Percentiles rank a stretch among this genome's conserved stretches.
phyloP scores from a whole-genome alignment of 768 basidiomycete species.

The Naematelia aurantialba region DNA sequence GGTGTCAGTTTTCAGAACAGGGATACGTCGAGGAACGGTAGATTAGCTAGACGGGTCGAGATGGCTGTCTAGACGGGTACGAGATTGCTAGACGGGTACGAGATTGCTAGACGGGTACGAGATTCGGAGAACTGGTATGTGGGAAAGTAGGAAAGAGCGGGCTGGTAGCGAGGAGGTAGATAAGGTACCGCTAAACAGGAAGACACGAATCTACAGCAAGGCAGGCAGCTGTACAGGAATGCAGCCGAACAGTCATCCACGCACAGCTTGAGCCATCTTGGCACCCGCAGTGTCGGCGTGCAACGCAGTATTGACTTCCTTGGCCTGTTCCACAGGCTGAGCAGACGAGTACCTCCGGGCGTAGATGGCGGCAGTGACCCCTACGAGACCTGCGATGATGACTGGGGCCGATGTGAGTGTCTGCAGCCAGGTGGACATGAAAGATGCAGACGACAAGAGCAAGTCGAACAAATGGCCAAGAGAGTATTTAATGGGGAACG shows the following conservation, averaged over 20 bases:
- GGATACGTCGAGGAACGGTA: no score
- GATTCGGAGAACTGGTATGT: not conserved
- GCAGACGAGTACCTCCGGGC: conserved; percentile 4
- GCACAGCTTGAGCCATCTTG: conserved; percentile 38
- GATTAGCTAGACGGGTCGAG: no score
- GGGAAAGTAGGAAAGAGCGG: no score
- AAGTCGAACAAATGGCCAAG: no score
- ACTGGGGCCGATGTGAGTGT: conserved; percentile 34
- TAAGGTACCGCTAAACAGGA: no score
- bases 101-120: not conserved
- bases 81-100: not conserved
- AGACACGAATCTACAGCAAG: no score
- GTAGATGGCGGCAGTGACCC: conserved; percentile 27
- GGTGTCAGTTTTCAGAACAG: no score
- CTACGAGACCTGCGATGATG: conserved; percentile 31
- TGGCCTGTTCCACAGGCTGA: conserved; percentile 26
- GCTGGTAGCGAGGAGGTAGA: no score
- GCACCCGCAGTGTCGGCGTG: conserved; percentile 16
- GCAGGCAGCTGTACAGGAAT: not conserved
- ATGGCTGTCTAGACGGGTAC: not conserved
- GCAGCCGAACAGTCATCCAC: not conserved
- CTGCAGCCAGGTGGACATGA: conserved; percentile 30
- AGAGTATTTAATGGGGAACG: no score
- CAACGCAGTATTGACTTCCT: conserved; percentile 15
- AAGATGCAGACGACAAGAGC: conserved; percentile 1